Evolutionary conservation across 768 basidiomycete species (phyloP), one percentile per base, ranked within the genome.

Genomic region (Nidularia pulvinata): DNA sequence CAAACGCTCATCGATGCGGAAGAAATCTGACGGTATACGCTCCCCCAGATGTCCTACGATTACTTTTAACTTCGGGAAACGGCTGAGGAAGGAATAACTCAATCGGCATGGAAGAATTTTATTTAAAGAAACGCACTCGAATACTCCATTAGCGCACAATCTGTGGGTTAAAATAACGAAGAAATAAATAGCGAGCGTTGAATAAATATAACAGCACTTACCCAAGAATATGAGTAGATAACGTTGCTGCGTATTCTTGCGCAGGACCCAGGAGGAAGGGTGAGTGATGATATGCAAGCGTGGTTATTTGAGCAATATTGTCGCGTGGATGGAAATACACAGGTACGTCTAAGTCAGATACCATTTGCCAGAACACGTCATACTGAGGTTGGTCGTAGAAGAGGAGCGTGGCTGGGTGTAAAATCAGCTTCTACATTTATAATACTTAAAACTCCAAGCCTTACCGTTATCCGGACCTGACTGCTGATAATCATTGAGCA

Each of bases 1-100:
- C 3, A 45, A 43, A 76, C 75, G 70, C 33, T 69, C 64, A 45
- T 77, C 70, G 19, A 74, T 75, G 14, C 76, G 67, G 49, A 65
- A 58, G 1, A 78, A 61, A 52, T 78, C 75, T 6, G 75, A 78
- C 0, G 75, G 68, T 33, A 76, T 66, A 13, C 75, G 66, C 56
- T 77, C 75, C 7, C 75, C 75, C 22, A 78, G 56, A 59, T 78
- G 76, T 1, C 75, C 76, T 16, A 77, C 69, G 16, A 78, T 75
- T 10, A 77, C 61, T 37, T 72, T 71, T 30, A 72, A 52, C 9
- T 69, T 65, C 0, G 76, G 75, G 53, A 77, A 78, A 2, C 76
- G 74, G 55, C 75, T 78, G n/a, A n/a, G 22, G 39, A 25, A 10
- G 25, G 22, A n/a, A 49, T 14, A 44, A 30, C 37, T 39, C 9